phyloP scores from a whole-genome alignment of 2,329 filamentous ascomycete genomes.

The Phoma herbarum region DNA sequence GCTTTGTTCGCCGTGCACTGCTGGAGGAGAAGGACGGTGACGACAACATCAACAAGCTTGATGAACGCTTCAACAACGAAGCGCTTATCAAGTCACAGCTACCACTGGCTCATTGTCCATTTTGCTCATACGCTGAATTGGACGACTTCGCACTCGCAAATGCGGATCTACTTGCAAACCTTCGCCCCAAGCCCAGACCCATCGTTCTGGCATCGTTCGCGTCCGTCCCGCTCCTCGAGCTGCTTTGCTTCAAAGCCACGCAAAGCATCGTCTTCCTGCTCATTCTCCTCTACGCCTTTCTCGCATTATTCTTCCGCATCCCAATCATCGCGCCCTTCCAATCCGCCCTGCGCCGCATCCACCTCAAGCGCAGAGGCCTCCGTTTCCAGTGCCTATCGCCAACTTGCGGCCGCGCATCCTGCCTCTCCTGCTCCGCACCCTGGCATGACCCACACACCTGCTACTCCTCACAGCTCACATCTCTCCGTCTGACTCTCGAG shows the following conservation, averaged over 20 bases:
- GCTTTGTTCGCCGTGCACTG: constrained; percentile 77
- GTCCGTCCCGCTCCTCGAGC: constrained; percentile 41
- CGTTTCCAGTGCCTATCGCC: constrained; percentile 80
- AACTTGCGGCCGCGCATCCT: constrained; percentile 74
- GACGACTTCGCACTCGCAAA: constrained; percentile 61
- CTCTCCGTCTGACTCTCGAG: constrained; percentile 88
- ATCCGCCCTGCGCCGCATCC: constrained; percentile 71
- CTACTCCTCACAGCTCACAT: constrained; percentile 76
- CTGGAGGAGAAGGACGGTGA: constrained; percentile 72
- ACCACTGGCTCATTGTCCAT: constrained; percentile 84
- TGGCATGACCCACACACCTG: constrained; percentile 93
- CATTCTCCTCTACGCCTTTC: constrained; percentile 46
- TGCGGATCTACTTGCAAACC: constrained; percentile 35
- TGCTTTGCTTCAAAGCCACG: constrained; percentile 52
- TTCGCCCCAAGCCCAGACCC: constrained; percentile 46
- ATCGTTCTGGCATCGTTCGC: constrained; percentile 37
- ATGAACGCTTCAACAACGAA: constrained; percentile 81
- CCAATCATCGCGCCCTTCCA: constrained; percentile 58
- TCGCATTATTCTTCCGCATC: constrained; percentile 35
- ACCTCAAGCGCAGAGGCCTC: constrained; percentile 74
- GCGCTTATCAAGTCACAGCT: constrained; percentile 76
- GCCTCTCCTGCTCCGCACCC: constrained; percentile 79
- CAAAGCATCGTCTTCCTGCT: constrained; percentile 66
- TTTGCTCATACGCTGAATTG: constrained; percentile 89
- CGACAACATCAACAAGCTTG: constrained; percentile 77